Percentiles rank a stretch among this genome's conserved stretches.
These are phyloP conservation scores for Vicia villosa DNA, from an alignment of 306 rosid genomes.

Conservation along the genomic window DNA sequence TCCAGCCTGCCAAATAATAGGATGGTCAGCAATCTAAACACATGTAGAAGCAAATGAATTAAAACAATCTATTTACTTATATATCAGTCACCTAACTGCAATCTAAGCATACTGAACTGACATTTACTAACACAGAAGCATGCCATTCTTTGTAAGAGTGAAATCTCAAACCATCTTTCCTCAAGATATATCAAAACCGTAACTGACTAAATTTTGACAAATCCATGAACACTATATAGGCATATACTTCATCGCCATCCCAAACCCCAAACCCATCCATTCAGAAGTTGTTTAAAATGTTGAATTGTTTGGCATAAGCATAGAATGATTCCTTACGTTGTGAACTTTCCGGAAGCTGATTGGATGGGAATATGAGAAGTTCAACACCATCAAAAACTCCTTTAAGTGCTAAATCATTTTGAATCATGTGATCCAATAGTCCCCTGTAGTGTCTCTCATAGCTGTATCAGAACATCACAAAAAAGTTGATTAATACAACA, in stretches of 20 bases:
- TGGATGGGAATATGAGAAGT: constrained; percentile 88
- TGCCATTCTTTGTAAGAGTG: constrained; percentile 13
- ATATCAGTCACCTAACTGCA: too few species aligned
- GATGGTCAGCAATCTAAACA: constrained; percentile 26
- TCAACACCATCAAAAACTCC: constrained; percentile 78
- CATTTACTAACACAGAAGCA: constrained; percentile 19
- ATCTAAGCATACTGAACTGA: too few species aligned
- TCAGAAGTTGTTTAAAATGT: constrained; percentile 3
- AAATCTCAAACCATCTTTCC: constrained; percentile 9
- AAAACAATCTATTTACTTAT: constrained; percentile 9
- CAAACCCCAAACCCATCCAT: neutral
- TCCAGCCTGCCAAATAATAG: constrained; percentile 76
- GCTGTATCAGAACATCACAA: constrained; percentile 49
- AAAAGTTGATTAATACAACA: constrained; percentile 23
- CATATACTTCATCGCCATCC: constrained; percentile 33
- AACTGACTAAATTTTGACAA: constrained; percentile 22
- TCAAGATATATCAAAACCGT: constrained; percentile 27
- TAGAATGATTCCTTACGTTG: constrained; percentile 71
- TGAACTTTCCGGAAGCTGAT: constrained; percentile 86
- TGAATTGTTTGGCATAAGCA: constrained; percentile 31
- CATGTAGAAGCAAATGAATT: constrained; percentile 2
- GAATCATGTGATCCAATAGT: constrained; percentile 77
- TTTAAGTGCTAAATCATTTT: constrained; percentile 84
- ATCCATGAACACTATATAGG: constrained; percentile 29
- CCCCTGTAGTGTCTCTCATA: constrained; percentile 75